Evolutionary conservation across 257 asterid genomes (phyloP).

Genomic region (Salvia hispanica): DNA sequence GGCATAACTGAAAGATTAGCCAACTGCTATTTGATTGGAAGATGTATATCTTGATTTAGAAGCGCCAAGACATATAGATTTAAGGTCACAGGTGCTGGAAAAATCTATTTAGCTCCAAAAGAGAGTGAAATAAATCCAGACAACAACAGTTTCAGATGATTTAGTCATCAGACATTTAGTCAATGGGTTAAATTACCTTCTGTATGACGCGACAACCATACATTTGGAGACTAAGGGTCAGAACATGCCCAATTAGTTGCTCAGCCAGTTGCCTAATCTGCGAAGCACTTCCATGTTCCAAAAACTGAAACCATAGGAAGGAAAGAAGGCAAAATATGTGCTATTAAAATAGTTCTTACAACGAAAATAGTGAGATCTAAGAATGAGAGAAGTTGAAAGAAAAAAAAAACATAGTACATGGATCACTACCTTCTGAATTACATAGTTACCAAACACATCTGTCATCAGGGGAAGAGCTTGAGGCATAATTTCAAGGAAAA

Average conservation of each 20-base stretch:
- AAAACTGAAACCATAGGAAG: conserved; percentile 50
- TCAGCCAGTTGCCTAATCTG: conserved; percentile 75
- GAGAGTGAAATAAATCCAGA: conserved; percentile 1
- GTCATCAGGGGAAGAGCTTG: conserved; percentile 77
- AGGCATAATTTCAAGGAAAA: conserved; percentile 75
- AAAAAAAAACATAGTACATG: conserved; percentile 12
- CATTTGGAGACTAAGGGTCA: conserved; percentile 84
- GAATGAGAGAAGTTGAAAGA: neutral
- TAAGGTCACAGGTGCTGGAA: neutral
- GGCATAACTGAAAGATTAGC: neutral
- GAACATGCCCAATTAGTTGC: conserved; percentile 67
- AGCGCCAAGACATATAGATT: neutral
- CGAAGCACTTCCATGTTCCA: conserved; percentile 71
- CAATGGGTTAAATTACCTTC: conserved; percentile 50
- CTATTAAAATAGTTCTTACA: neutral
- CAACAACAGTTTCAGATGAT: neutral
- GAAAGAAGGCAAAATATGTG: conserved; percentile 14
- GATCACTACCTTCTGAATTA: conserved; percentile 70
- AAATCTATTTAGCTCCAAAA: conserved; percentile 5
- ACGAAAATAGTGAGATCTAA: neutral
- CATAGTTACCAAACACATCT: conserved; percentile 89
- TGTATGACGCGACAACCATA: conserved; percentile 91
- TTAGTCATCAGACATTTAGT: neutral
- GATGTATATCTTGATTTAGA: neutral
- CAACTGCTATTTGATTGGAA: neutral